These are phyloP conservation scores for Blumeria graminis DNA, from an alignment of 2,329 filamentous ascomycete species.

Conservation along the genomic window DNA sequence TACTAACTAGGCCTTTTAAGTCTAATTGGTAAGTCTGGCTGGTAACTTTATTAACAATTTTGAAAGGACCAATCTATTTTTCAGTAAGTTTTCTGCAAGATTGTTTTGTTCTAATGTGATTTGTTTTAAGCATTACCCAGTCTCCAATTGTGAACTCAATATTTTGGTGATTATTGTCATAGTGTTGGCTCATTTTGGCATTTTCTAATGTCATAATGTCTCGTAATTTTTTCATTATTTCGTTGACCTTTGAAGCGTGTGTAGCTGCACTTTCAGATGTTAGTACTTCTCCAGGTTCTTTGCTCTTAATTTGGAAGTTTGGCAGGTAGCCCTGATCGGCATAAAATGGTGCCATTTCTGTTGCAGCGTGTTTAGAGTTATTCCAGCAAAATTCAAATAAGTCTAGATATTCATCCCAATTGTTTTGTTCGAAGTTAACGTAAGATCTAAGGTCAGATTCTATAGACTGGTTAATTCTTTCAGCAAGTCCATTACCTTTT, in stretches of 20 bases:
- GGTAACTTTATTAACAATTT: neutral
- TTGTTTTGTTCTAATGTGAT: neutral
- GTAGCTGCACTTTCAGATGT: too few species aligned
- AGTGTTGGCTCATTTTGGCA: too few species aligned
- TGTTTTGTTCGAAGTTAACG: too few species aligned
- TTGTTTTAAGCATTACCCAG: neutral
- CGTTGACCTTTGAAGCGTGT: too few species aligned
- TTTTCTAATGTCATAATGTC: too few species aligned
- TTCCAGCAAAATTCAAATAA: neutral
- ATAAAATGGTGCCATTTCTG: neutral
- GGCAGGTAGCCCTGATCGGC: neutral
- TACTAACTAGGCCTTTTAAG: too few species aligned
- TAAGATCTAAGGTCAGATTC: too few species aligned
- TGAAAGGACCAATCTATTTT: neutral
- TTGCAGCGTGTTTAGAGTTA: neutral
- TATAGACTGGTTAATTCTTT: too few species aligned
- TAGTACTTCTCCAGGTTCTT: neutral
- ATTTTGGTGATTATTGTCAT: neutral
- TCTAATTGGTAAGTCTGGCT: neutral
- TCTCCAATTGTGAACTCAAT: neutral
- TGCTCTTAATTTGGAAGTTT: neutral
- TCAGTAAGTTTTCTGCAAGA: neutral
- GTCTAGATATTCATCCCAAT: slow-evolving; percentile 2
- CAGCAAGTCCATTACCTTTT: too few species aligned
- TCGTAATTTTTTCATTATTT: too few species aligned